These are phyloP conservation scores for Agroathelia rolfsii DNA, from an alignment of 1,284 basidiomycete genomes.

Conservation along the genomic window DNA sequence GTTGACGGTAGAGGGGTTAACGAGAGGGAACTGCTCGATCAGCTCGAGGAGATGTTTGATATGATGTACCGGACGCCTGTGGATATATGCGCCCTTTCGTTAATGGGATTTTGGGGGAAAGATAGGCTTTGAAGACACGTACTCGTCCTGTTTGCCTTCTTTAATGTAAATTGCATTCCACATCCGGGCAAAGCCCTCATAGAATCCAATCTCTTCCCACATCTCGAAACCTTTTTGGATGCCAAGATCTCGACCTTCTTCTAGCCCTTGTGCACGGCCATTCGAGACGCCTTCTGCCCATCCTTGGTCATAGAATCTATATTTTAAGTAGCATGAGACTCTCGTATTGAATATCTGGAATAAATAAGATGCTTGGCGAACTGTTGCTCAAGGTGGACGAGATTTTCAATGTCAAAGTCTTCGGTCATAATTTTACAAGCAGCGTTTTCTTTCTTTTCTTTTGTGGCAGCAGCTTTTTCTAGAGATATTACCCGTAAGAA, in stretches of 20 bases:
- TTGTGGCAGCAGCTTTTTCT: too few relatives aligned
- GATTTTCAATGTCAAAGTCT: conserved; percentile 14
- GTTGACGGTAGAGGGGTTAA: conserved; percentile 50
- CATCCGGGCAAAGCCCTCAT: conserved; percentile 72
- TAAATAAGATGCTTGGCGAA: too few relatives aligned
- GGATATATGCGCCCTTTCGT: too few relatives aligned
- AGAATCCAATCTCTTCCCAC: conserved; percentile 95
- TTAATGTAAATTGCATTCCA: conserved; percentile 47
- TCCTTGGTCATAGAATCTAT: conserved; percentile 79
- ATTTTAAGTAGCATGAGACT: too few relatives aligned
- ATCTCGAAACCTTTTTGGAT: conserved; percentile 89
- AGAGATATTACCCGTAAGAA: too few relatives aligned
- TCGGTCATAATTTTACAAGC: conserved; percentile 27
- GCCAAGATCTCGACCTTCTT: conserved; percentile 88
- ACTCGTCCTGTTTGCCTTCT: conserved; percentile 39
- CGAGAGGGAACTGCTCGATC: conserved; percentile 66
- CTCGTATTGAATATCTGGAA: too few relatives aligned
- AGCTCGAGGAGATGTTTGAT: conserved; percentile 61
- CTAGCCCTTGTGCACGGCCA: conserved; percentile 81
- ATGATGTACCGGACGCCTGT: conserved; percentile 55
- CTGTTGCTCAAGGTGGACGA: conserved; percentile 19
- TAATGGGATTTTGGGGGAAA: too few relatives aligned
- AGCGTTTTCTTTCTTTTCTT: too few relatives aligned
- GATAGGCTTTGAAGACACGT: conserved; percentile 4
- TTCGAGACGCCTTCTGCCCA: conserved; percentile 74